A percentile compares a stretch with the other conserved stretches of the same genome.
phyloP scores from a whole-genome alignment of 2,329 filamentous ascomycete species.

The Stemphylium beticola region DNA sequence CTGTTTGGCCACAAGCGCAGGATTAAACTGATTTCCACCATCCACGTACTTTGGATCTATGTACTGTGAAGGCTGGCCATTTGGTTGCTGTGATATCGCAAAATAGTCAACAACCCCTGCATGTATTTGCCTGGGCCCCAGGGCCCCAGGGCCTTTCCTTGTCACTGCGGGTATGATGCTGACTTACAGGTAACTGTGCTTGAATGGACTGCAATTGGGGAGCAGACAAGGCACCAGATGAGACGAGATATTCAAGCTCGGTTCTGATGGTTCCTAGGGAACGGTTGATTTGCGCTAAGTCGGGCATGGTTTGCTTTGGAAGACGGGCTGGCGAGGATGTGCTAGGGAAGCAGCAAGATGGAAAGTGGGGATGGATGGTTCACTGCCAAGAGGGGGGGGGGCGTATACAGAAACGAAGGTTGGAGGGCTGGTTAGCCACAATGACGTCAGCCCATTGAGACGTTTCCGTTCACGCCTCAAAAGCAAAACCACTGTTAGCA shows the following conservation, averaged over 20 bases:
- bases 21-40: conserved; percentile 25
- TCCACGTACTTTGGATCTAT: conserved; percentile 21
- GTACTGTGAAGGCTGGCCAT: conserved; percentile 26
- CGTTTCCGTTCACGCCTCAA: too few relatives aligned
- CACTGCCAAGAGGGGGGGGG: conserved; percentile 9
- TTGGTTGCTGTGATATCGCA: conserved; percentile 9
- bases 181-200: conserved; percentile 24
- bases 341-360: too few relatives aligned
- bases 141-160: neutral
- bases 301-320: conserved; percentile 10
- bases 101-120: neutral
- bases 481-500: too few relatives aligned
- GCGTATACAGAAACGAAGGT: conserved; percentile 1
- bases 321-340: too few relatives aligned
- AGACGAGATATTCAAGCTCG: conserved; percentile 26
- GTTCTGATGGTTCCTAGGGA: conserved; percentile 23
- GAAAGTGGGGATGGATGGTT: neutral
- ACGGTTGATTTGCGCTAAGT: conserved; percentile 24
- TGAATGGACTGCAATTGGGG: conserved; percentile 27
- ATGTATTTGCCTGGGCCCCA: neutral
- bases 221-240: conserved; percentile 19
- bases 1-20: conserved; percentile 25
- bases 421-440: neutral
- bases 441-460: conserved; percentile 4
- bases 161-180: neutral